phyloP scores from a whole-genome alignment of 495 filamentous ascomycete genomes.

The Penicillium riverlandense region DNA sequence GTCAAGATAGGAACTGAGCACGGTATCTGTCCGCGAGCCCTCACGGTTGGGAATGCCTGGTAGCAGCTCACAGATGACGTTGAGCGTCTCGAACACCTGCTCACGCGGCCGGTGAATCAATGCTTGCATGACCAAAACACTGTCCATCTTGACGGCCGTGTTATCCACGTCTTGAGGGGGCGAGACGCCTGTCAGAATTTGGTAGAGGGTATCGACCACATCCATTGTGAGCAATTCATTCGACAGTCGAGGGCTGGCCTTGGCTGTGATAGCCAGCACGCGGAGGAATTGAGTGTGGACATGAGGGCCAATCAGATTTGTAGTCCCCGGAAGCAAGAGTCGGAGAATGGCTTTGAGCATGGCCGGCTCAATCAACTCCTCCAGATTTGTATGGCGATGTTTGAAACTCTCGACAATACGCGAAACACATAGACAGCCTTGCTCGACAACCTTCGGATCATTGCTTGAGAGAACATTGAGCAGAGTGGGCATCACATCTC shows the following conservation, averaged over 20 bases:
- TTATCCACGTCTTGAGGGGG: slow-evolving; percentile 75
- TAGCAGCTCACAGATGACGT: slow-evolving; percentile 94
- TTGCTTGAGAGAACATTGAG: slow-evolving; percentile 82
- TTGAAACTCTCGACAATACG: slow-evolving; percentile 95
- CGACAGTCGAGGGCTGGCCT: slow-evolving; percentile 79
- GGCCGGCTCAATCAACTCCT: slow-evolving; percentile 82
- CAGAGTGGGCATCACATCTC: slow-evolving; percentile 92
- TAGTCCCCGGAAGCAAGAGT: slow-evolving; percentile 86
- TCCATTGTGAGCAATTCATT: slow-evolving; percentile 93
- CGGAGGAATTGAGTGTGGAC: slow-evolving; percentile 97
- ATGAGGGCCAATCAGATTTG: slow-evolving; percentile 88
- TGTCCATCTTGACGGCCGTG: slow-evolving; percentile 84
- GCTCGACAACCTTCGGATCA: slow-evolving; percentile 95
- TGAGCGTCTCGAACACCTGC: slow-evolving; percentile 93
- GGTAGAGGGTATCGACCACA: slow-evolving; percentile 94
- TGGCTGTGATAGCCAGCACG: slow-evolving; percentile 80
- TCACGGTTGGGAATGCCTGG: slow-evolving; percentile 44
- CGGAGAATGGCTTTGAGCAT: slow-evolving; percentile 84
- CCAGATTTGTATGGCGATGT: slow-evolving; percentile 75
- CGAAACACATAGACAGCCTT: slow-evolving; percentile 94
- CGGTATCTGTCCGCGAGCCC: slow-evolving; percentile 41
- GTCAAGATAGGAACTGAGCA: slow-evolving; percentile 43
- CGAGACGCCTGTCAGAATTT: slow-evolving; percentile 94
- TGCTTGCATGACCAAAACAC: slow-evolving; percentile 97
- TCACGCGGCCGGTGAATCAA: slow-evolving; percentile 95